Percentiles rank a stretch among this genome's conserved stretches.
phyloP scores from a whole-genome alignment of 768 basidiomycete genomes.

The Dioszegia aurantiaca region DNA sequence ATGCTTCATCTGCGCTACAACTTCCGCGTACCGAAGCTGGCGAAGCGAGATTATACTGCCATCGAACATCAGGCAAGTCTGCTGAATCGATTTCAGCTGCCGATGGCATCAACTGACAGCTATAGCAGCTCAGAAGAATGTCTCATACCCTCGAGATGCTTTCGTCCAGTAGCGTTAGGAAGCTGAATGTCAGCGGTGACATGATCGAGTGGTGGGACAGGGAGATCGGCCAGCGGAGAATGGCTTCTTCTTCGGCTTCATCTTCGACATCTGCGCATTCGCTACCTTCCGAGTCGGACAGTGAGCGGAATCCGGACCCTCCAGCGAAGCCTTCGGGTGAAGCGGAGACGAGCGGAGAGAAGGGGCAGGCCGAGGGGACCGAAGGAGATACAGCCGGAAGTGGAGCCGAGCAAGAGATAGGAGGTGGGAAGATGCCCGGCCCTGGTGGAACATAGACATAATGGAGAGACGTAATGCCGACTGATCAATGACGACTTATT shows the following conservation, averaged over 20 bases:
- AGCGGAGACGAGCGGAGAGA: not conserved
- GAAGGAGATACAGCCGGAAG: too few relatives aligned
- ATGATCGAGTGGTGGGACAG: conserved; percentile 47
- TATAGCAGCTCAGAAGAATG: conserved; percentile 44
- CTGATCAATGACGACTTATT: too few relatives aligned
- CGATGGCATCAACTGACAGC: not conserved
- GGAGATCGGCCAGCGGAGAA: conserved; percentile 1
- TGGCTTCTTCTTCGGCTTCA: not conserved
- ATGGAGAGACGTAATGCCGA: too few relatives aligned
- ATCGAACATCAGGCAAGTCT: conserved; percentile 50
- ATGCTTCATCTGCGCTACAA: conserved; percentile 47
- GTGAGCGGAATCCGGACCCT: not conserved
- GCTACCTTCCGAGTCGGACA: not conserved
- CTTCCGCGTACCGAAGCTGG: conserved; percentile 44
- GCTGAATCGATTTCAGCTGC: not conserved
- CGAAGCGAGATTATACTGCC: conserved; percentile 45
- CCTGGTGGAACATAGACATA: conserved; percentile 6
- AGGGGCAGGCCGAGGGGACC: not conserved
- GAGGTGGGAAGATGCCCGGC: conserved; percentile 6
- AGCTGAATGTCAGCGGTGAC: conserved; percentile 35
- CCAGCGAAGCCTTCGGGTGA: conserved; percentile 1
- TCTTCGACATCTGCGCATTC: not conserved
- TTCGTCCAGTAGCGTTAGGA: conserved; percentile 30
- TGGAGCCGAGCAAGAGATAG: not conserved
- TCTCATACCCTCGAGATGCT: conserved; percentile 48